phyloP scores from a whole-genome alignment of 345 rosid species.

The Limnanthes douglasii region DNA sequence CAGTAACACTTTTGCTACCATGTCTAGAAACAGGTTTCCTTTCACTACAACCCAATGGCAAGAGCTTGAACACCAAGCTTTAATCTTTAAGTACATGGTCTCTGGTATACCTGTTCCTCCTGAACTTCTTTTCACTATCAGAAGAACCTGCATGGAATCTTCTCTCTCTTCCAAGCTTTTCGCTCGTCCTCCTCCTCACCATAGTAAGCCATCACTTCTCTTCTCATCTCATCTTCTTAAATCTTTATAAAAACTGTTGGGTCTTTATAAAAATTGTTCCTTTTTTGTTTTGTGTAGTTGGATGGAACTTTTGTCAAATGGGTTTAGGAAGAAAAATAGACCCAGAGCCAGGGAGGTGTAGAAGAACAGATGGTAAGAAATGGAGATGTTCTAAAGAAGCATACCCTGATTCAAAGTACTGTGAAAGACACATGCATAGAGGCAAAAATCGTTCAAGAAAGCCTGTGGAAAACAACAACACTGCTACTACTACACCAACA shows the following conservation, averaged over 20 bases:
- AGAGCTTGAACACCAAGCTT: constrained; percentile 87
- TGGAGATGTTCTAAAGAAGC: constrained; percentile 96
- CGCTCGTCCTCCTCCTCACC: constrained; percentile 35
- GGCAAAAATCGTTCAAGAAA: constrained; percentile 98
- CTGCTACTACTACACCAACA: constrained; percentile 11
- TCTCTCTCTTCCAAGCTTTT: constrained; percentile 28
- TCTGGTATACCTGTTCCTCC: constrained; percentile 67
- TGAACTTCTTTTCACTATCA: constrained; percentile 64
- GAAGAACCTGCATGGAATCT: constrained; percentile 38
- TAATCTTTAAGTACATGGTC: constrained; percentile 65
- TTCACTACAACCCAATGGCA: constrained; percentile 83
- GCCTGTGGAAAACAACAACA: constrained; percentile 49
- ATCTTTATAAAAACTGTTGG: neutral
- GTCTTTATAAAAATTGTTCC: constrained; percentile 2
- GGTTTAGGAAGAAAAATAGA: constrained; percentile 67
- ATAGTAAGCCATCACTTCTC: constrained; percentile 19
- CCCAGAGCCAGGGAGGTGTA: constrained; percentile 87
- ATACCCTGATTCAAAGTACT: constrained; percentile 80
- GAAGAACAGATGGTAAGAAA: constrained; percentile 95
- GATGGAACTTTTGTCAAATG: constrained; percentile 73
- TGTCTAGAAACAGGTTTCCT: constrained; percentile 34
- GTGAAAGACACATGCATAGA: constrained; percentile 94
- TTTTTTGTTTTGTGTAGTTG: constrained; percentile 28
- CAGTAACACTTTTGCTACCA: neutral
- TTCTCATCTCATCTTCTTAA: neutral